These are phyloP conservation scores for Albophoma yamanashiensis DNA, from an alignment of 2,329 filamentous ascomycete genomes.

Conservation along the genomic window DNA sequence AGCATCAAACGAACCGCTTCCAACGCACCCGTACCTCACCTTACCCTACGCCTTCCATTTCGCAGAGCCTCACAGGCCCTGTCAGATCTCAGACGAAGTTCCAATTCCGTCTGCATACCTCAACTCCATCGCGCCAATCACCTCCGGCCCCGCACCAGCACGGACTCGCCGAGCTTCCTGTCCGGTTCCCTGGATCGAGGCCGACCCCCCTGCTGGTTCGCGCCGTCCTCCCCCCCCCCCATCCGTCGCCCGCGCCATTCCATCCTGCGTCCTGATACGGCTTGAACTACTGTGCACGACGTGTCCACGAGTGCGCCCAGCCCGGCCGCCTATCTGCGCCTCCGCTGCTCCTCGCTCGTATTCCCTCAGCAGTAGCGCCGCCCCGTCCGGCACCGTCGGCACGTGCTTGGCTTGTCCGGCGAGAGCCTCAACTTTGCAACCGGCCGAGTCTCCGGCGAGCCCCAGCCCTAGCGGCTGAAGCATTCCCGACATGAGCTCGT, in stretches of 20 bases:
- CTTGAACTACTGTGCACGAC: background rate
- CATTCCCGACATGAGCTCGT: constrained; percentile 13
- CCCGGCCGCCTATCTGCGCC: background rate
- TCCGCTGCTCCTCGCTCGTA: background rate
- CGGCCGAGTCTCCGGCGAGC: background rate
- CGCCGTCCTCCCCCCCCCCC: background rate
- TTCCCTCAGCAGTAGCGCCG: background rate
- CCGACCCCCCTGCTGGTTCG: background rate
- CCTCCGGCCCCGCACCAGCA: background rate
- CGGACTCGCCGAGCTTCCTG: background rate
- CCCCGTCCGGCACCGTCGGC: background rate
- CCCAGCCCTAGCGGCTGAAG: constrained; percentile 1
- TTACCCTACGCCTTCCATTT: no score
- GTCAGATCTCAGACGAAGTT: background rate
- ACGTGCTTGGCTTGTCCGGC: background rate
- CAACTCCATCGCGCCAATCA: background rate
- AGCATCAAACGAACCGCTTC: background rate
- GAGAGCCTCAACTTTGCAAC: background rate
- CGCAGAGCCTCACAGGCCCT: background rate
- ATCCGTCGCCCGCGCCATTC: background rate
- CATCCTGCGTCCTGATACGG: background rate
- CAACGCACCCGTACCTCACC: no score
- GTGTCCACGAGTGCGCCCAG: no score
- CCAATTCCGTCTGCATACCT: background rate
- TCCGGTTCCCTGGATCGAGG: background rate